These are phyloP conservation scores for Trichoderma sp. DNA, from an alignment of 2,329 filamentous ascomycete genomes.

Conservation along the genomic window DNA sequence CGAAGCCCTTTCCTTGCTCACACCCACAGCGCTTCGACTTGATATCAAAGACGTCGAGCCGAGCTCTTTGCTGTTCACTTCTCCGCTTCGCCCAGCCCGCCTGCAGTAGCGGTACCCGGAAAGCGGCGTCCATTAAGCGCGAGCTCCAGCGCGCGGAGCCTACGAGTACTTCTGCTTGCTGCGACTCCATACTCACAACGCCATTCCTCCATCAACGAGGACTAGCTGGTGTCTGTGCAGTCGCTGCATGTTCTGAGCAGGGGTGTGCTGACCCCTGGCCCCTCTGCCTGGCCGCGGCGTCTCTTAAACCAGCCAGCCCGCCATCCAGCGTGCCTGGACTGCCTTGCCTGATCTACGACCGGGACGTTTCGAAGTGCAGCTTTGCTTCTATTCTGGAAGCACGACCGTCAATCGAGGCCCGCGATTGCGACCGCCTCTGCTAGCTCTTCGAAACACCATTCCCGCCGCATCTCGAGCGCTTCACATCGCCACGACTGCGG, in stretches of 20 bases:
- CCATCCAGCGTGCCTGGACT: slow-evolving; percentile 21
- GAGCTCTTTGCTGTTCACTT: neutral
- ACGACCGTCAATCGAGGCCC: slow-evolving; percentile 29
- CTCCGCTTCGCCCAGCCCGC: slow-evolving; percentile 6
- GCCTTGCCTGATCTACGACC: slow-evolving; percentile 24
- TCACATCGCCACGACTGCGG: slow-evolving; percentile 19
- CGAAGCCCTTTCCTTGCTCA: neutral
- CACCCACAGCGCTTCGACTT: slow-evolving; percentile 1
- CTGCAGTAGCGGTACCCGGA: neutral
- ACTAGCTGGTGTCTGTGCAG: neutral
- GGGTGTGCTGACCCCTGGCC: slow-evolving; percentile 20
- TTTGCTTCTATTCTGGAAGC: slow-evolving; percentile 31
- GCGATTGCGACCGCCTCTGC: slow-evolving; percentile 29
- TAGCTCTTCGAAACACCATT: slow-evolving; percentile 23
- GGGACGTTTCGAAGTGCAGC: slow-evolving; percentile 28
- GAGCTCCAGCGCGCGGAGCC: slow-evolving; percentile 4
- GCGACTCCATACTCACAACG: neutral
- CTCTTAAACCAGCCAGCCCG: slow-evolving; percentile 37
- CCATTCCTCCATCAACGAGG: neutral
- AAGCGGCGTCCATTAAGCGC: slow-evolving; percentile 14
- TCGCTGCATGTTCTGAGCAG: slow-evolving; percentile 17
- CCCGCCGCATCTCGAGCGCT: slow-evolving; percentile 13
- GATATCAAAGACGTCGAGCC: neutral
- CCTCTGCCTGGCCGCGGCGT: slow-evolving; percentile 25
- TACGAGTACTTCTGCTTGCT: neutral